Base-by-base conservation (phyloP, 2,329 filamentous ascomycete species). In the Colletotrichum siamense region DNA sequence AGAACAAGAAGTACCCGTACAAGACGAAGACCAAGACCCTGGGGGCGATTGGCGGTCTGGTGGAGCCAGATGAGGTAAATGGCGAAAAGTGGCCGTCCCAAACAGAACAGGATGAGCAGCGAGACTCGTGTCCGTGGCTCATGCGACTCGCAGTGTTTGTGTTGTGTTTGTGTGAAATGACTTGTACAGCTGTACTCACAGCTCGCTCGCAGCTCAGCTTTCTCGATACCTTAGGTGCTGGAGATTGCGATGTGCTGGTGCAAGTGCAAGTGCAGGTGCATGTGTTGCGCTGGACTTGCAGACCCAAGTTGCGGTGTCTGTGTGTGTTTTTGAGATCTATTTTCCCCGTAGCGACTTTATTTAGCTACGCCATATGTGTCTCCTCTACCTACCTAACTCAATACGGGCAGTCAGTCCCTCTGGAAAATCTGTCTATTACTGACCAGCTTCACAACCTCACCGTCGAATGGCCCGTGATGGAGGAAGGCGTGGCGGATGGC, bases 1-100 rank as follows among this genome's bases (percentile, higher is more conserved):
- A 34, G 59, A 63, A 32, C 18, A 18, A 34, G 16, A 26, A 32
- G 26, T 30, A 61, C 57, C 24, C 22, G 16, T 30, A 28, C 57
- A 30, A 32, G 61, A 12, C 5, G 32, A 30, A 34, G 39, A 39
- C 36, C 62, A 36, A 44, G 73, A 32, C 57, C 74, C 70, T 74
- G 44, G 64, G 8, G 24, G 55, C 22, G 65, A 74, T 76, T 73
- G 70, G 65, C 74, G 65, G 59, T 66, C 71, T 74, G 70, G 74
- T 74, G 74, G 74, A 30, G 70, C 28, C 59, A 22, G 59, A 76
- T 76, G 74, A 76, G 74, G 74, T 76, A 76, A 62, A 76, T 76
- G 74, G 74, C 74, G 26, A 76, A 76, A 76, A 69, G 68, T 49
- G 64, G 44, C 22, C 65, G 36, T 62, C 57, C 64, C 16, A 73